Evolutionary conservation across 176 grass and related monocot species (phyloP).

Genomic region (Tillandsia fasciculata): DNA sequence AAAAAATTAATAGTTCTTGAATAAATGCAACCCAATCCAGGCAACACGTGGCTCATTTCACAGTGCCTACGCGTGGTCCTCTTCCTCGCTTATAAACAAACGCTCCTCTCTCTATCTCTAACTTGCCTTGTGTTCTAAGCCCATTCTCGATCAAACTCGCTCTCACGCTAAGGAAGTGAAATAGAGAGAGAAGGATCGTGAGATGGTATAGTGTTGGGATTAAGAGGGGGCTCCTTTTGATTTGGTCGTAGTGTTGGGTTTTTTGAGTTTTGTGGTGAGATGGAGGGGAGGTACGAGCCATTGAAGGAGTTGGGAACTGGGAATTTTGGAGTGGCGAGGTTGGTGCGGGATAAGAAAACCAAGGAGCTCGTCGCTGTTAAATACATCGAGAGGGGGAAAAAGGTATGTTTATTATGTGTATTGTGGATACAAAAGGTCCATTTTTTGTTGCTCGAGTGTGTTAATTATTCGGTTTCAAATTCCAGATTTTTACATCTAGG

Average conservation of each 20-base stretch:
- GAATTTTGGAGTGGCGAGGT: conserved; percentile 83
- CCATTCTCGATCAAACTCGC: background rate
- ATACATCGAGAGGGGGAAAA: conserved; percentile 91
- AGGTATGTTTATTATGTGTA: conserved; percentile 29
- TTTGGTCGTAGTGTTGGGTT: background rate
- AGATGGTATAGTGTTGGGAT: background rate
- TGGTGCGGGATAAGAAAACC: conserved; percentile 73
- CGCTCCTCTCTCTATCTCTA: background rate
- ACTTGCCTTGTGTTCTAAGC: conserved; percentile 17
- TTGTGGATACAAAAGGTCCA: too few relatives aligned
- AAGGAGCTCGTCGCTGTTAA: conserved; percentile 93
- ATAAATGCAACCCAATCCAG: too few relatives aligned
- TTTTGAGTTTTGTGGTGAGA: background rate
- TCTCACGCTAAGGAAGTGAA: too few relatives aligned
- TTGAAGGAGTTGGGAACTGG: conserved; percentile 79
- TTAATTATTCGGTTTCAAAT: too few relatives aligned
- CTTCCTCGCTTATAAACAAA: background rate
- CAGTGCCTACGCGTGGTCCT: too few relatives aligned
- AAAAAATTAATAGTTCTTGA: too few relatives aligned
- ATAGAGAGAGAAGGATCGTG: too few relatives aligned
- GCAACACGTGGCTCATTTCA: too few relatives aligned
- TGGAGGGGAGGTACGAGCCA: conserved; percentile 87
- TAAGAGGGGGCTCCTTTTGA: background rate
- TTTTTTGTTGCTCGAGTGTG: too few relatives aligned
- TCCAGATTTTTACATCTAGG: too few relatives aligned